phyloP scores from a whole-genome alignment of 306 rosid species.

The Lagenaria siceraria region DNA sequence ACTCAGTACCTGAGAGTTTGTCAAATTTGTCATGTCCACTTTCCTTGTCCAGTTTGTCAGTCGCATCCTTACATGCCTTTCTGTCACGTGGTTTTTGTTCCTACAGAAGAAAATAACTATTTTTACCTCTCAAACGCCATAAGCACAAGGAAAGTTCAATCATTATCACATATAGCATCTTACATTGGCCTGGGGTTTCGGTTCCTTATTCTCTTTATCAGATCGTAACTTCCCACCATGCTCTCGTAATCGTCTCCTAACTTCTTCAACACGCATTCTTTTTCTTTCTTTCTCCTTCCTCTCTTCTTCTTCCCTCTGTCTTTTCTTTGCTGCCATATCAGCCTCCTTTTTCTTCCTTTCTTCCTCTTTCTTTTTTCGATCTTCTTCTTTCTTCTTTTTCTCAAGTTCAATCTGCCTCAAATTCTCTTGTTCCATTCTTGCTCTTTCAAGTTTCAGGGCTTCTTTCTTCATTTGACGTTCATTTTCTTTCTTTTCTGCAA shows the following conservation, averaged over 20 bases:
- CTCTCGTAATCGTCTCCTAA: constrained; percentile 45
- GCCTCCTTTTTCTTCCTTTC: constrained; percentile 65
- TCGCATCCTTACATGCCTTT: constrained; percentile 27
- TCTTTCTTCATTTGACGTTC: constrained; percentile 90
- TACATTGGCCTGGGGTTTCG: constrained; percentile 34
- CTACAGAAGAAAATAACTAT: constrained; percentile 28
- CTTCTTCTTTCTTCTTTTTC: constrained; percentile 65
- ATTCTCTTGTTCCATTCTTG: constrained; percentile 49
- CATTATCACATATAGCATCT: constrained; percentile 5
- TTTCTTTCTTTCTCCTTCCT: constrained; percentile 70
- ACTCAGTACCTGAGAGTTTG: constrained; percentile 25
- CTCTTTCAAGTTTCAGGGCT: constrained; percentile 53
- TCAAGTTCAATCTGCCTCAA: constrained; percentile 49
- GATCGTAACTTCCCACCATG: constrained; percentile 32
- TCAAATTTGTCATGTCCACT: constrained; percentile 10
- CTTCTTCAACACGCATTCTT: constrained; percentile 54
- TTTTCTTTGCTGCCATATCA: constrained; percentile 63
- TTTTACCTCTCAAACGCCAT: neutral
- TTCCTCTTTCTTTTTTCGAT: constrained; percentile 51
- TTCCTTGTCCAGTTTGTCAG: constrained; percentile 18
- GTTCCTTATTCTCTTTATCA: constrained; percentile 39
- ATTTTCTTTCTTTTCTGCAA: constrained; percentile 71
- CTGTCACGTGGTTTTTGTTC: constrained; percentile 31
- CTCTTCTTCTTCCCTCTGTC: constrained; percentile 79
- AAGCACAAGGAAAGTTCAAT: neutral